These are phyloP conservation scores for Starmera pachycereana DNA, from an alignment of 805 yeast species.

Conservation along the genomic window DNA sequence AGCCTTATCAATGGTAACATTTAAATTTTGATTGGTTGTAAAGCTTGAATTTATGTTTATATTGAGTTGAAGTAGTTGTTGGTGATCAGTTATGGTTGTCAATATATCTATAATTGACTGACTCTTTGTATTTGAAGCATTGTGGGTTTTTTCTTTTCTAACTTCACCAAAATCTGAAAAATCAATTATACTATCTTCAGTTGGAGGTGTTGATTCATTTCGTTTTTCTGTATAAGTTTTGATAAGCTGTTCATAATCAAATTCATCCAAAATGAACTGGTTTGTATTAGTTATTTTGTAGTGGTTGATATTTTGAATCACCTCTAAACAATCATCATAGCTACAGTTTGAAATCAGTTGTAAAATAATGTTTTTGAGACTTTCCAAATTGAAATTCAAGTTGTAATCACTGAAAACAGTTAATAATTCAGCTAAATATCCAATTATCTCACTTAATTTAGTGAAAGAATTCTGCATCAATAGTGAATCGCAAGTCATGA, in stretches of 20 bases:
- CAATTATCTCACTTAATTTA: neutral
- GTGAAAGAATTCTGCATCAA: too few relatives aligned
- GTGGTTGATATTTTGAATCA: slow-evolving; percentile 2
- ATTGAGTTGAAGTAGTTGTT: slow-evolving; percentile 2
- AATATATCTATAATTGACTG: slow-evolving; percentile 4
- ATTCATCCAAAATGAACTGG: slow-evolving; percentile 8
- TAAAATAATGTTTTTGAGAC: too few relatives aligned
- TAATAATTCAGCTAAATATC: neutral
- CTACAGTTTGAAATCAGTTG: neutral
- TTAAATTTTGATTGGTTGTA: neutral
- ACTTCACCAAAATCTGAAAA: slow-evolving; percentile 16
- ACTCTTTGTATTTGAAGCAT: neutral
- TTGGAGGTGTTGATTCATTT: neutral
- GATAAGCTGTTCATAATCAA: slow-evolving; percentile 2
- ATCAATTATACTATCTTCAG: neutral
- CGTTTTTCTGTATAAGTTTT: neutral
- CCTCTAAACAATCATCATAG: neutral
- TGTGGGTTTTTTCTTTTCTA: slow-evolving; percentile 6
- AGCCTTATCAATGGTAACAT: slow-evolving; percentile 7
- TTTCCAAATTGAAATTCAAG: too few relatives aligned
- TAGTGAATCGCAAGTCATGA: too few relatives aligned
- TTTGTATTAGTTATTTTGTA: slow-evolving; percentile 3
- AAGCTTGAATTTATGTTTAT: slow-evolving; percentile 4
- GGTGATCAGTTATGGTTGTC: slow-evolving; percentile 7
- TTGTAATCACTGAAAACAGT: neutral